phyloP scores from a whole-genome alignment of 2,329 filamentous ascomycete genomes.

The Golovinomyces cichoracearum region DNA sequence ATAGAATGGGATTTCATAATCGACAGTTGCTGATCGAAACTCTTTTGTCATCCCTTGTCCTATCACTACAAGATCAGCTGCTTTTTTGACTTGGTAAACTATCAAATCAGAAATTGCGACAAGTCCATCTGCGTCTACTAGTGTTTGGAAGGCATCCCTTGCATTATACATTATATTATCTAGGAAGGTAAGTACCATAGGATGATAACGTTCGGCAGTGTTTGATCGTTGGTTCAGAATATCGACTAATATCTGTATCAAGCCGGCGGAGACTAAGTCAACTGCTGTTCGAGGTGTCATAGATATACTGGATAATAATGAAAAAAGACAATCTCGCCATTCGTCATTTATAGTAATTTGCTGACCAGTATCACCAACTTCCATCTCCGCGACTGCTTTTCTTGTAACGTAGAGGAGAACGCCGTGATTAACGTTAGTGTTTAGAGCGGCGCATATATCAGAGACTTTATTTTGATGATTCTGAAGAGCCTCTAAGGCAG shows the following conservation, averaged over 20 bases:
- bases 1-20: constrained; percentile 81
- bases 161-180: constrained; percentile 71
- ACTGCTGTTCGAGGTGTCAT: constrained; percentile 48
- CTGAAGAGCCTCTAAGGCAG: constrained; percentile 61
- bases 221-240: constrained; percentile 59
- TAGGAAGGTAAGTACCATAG: constrained; percentile 62
- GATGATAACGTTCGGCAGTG: constrained; percentile 60
- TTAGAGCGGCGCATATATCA: constrained; percentile 74
- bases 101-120: constrained; percentile 77
- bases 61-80: constrained; percentile 36
- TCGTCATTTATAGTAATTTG: constrained; percentile 47
- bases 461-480: constrained; percentile 48
- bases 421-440: constrained; percentile 87
- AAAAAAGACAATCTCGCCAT: constrained; percentile 76
- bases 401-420: constrained; percentile 79
- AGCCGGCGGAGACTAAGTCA: constrained; percentile 64
- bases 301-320: constrained; percentile 59
- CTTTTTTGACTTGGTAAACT: constrained; percentile 47
- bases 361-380: constrained; percentile 30
- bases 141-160: constrained; percentile 56
- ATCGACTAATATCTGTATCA: constrained; percentile 75
- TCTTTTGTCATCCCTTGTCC: constrained; percentile 46
- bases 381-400: constrained; percentile 68
- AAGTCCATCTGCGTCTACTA: constrained; percentile 61
- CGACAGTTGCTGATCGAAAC: constrained; percentile 57